Conservation (phyloP, 768 basidiomycete genomes). For the Termitomyces titanicus region DNA sequence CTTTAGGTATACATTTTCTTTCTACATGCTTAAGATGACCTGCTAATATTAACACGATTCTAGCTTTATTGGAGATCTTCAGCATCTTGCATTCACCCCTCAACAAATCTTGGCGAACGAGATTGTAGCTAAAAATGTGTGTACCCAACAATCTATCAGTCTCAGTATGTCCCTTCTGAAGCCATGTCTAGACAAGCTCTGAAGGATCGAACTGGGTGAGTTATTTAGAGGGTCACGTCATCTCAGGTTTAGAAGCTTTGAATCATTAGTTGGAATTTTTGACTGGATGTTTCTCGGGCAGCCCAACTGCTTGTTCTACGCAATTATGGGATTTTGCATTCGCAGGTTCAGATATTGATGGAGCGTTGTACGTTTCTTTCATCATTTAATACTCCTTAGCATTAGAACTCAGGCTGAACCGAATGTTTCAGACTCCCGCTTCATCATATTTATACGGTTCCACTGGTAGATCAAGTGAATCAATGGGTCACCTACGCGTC, state of each 20-base stretch:
- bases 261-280: conserved; percentile 45
- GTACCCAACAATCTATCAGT: neutral
- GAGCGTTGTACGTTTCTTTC: conserved; percentile 27
- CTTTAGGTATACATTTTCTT: conserved; percentile 35
- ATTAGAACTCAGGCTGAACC: neutral
- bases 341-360: conserved; percentile 47
- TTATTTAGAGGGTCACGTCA: neutral
- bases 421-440: neutral
- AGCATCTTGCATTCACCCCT: conserved; percentile 38
- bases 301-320: conserved; percentile 36
- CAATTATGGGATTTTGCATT: conserved; percentile 58
- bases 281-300: conserved; percentile 47
- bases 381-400: neutral
- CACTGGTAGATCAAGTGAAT: conserved; percentile 45
- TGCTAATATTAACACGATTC: neutral
- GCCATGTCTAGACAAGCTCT: neutral
- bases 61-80: conserved; percentile 49
- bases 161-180: neutral
- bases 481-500: conserved; percentile 46
- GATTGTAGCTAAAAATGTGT: conserved; percentile 24
- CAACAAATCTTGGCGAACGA: conserved; percentile 36
- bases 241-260: neutral
- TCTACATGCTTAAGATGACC: neutral
- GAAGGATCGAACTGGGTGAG: conserved; percentile 4
- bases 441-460: conserved; percentile 44